A percentile compares a stretch with the other conserved stretches of the same genome.
phyloP scores from a whole-genome alignment of 164 flowering plant genomes.

The Tetracentron sinense region DNA sequence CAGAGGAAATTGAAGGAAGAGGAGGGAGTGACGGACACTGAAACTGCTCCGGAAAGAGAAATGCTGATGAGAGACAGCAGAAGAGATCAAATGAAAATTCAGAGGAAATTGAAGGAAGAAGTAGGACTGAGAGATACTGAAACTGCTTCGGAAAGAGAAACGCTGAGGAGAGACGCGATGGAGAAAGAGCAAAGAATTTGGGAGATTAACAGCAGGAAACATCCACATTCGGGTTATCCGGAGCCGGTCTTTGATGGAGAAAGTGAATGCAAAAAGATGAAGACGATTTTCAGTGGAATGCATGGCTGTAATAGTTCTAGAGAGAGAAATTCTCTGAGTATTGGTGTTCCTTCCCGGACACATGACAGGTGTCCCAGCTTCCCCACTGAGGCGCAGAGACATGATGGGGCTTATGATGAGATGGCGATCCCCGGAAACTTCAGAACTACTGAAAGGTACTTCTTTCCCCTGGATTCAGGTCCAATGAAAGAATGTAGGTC shows the following conservation, averaged over 20 bases:
- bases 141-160: no score
- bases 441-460: conserved; percentile 38
- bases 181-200: conserved; percentile 12
- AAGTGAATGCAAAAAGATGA: conserved; percentile 31
- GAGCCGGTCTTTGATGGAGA: conserved; percentile 23
- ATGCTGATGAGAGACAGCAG: no score
- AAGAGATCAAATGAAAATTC: no score
- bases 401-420: conserved; percentile 21
- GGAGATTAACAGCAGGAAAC: conserved; percentile 24
- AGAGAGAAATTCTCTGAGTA: conserved; percentile 14
- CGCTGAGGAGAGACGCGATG: neutral
- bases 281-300: conserved; percentile 15
- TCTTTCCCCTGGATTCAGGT: conserved; percentile 49
- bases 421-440: conserved; percentile 17
- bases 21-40: neutral
- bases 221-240: conserved; percentile 18
- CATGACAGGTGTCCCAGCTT: conserved; percentile 19
- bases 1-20: conserved; percentile 18
- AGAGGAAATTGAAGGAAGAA: no score
- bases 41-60: conserved; percentile 3
- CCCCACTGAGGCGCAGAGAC: conserved; percentile 21
- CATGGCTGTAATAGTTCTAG: conserved; percentile 18
- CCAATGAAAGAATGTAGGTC: conserved; percentile 18
- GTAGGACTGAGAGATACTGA: no score
- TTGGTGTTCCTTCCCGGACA: no score